Base-by-base conservation (phyloP, 768 basidiomycete species). In the Rhizopogon vesiculosus region DNA sequence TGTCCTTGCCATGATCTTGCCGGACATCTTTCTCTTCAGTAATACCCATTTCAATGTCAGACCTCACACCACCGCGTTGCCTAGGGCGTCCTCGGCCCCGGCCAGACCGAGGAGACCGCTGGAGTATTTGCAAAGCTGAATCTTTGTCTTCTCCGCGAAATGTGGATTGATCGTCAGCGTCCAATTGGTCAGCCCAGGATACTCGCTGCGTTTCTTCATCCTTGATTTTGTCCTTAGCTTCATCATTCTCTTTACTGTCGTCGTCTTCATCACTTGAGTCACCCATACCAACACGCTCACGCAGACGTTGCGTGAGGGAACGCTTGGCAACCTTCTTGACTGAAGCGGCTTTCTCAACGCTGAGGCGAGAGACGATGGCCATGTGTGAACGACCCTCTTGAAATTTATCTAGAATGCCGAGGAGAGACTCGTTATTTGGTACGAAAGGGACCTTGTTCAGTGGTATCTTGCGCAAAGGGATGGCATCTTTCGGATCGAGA, bases 371-470 rank as follows among this genome's bases (percentile, higher is more conserved):
- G 52, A 94, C 91, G 61, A 95, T 89, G 19, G 93, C 93, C 83
- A 96, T 94, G 66, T 96, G 93, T 42, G 88, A 91, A 31, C 91
- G 79, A 4, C 91, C 93, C 64, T 93, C 91, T 68, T 94, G 92
- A 69, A 95, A 95, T 57, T 78, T 87, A 68, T 94, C 92, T 33
- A 95, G 77, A 58, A 93, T 90, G 25, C 88, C 85, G 13, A 94
- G 79, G 1, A 96, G 75, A 22, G 92, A 81, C 69, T 93, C 90
- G 62, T 95, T 92, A 43, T 85, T 87, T 2, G 92, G 89, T 3
- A 95, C 89, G 52, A 88, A 89, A 0, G 87, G 89, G 6, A 94
- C 89, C 64, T 86, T 90, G 71, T 93, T 93, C 45, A 96, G 74
- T 0, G 90, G 91, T 43, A 96, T 83, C 57, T 85, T 85, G 62